A percentile compares a stretch with the other conserved stretches of the same genome.
Conservation (phyloP, 1,284 basidiomycete species). For the Ustilago vetiveriae region DNA sequence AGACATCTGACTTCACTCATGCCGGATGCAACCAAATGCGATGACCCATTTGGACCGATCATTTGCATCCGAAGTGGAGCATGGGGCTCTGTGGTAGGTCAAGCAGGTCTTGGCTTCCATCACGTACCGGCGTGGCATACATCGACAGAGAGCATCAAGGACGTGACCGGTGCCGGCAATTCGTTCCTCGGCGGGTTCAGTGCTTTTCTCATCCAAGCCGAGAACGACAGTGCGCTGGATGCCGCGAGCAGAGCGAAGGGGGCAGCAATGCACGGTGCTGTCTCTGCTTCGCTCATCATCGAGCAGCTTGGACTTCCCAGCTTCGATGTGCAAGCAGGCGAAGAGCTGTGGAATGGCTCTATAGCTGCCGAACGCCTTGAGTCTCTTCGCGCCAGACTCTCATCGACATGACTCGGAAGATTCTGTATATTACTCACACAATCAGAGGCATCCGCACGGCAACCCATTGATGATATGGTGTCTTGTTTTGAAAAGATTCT, state of each 20-base stretch:
- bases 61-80: slow-evolving; percentile 52
- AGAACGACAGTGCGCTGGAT: slow-evolving; percentile 9
- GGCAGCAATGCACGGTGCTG: slow-evolving; percentile 43
- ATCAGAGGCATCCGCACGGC: no score
- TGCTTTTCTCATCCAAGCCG: slow-evolving; percentile 25
- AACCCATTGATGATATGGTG: no score
- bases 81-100: slow-evolving; percentile 45
- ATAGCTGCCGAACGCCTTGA: slow-evolving; percentile 9
- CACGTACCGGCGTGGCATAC: slow-evolving; percentile 46
- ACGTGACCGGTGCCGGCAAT: slow-evolving; percentile 57
- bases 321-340: slow-evolving; percentile 18
- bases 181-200: slow-evolving; percentile 51
- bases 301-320: slow-evolving; percentile 51
- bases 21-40: not conserved
- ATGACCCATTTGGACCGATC: slow-evolving; percentile 26
- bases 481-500: no score
- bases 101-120: slow-evolving; percentile 12
- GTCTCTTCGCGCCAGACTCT: not conserved
- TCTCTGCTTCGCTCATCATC: slow-evolving; percentile 49
- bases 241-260: slow-evolving; percentile 1
- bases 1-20: not conserved
- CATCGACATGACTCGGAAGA: not conserved
- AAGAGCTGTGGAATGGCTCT: slow-evolving; percentile 44
- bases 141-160: slow-evolving; percentile 18
- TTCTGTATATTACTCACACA: no score